Conservation (phyloP, 2,329 filamentous ascomycete species). For the Phyllachora maydis region DNA sequence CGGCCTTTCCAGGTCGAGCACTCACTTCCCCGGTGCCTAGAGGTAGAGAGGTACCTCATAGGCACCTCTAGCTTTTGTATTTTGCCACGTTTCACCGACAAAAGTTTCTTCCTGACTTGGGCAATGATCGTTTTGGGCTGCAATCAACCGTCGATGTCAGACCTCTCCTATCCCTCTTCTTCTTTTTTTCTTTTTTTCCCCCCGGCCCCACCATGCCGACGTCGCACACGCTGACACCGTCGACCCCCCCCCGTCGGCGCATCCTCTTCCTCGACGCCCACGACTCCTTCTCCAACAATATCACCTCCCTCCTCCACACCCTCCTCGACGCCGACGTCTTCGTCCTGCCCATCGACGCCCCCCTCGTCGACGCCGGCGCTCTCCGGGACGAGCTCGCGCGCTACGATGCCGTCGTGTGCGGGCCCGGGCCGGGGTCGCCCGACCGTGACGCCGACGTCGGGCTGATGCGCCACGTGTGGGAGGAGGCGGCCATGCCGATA, state of each 20-base stretch:
- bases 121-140: no score
- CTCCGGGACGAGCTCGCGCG: slow-evolving; percentile 28
- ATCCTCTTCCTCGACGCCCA: slow-evolving; percentile 90
- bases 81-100: no score
- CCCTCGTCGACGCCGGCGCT: slow-evolving; percentile 18
- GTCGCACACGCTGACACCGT: no score
- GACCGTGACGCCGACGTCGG: slow-evolving; percentile 56
- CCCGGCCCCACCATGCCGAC: no score
- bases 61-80: no score
- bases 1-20: no score
- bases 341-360: slow-evolving; percentile 51
- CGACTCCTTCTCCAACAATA: slow-evolving; percentile 94
- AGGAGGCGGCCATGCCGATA: slow-evolving; percentile 33
- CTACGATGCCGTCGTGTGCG: slow-evolving; percentile 75
- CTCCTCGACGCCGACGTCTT: slow-evolving; percentile 46
- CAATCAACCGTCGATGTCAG: no score
- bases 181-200: no score
- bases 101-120: no score
- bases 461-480: slow-evolving; percentile 60
- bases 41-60: no score
- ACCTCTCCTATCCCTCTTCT: no score
- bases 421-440: slow-evolving; percentile 77
- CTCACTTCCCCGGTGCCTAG: no score
- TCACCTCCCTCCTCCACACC: slow-evolving; percentile 60
- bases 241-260: slow-evolving; percentile 4